phyloP scores from a whole-genome alignment of 257 asterid species.

The Nicotiana benthamiana region DNA sequence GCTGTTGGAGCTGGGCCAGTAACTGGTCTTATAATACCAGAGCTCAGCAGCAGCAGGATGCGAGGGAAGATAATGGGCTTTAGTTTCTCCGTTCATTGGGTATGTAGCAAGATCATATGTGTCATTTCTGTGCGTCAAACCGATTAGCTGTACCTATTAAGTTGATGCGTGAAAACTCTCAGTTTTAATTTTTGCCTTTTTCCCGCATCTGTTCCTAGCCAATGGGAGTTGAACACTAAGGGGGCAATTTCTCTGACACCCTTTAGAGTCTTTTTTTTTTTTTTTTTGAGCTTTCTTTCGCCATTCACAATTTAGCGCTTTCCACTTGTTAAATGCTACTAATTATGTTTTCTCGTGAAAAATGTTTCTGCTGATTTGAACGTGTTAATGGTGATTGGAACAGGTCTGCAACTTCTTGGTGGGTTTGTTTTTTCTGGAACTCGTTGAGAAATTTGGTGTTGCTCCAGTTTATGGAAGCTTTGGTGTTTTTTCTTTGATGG shows the following conservation, averaged over 20 bases:
- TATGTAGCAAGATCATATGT: slow-evolving; percentile 20
- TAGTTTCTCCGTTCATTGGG: slow-evolving; percentile 91
- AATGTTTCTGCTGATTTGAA: neutral
- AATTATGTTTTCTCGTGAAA: neutral
- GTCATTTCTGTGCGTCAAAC: neutral
- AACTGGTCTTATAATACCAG: slow-evolving; percentile 86
- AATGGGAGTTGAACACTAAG: neutral
- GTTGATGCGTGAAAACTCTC: neutral
- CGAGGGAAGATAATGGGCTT: slow-evolving; percentile 78
- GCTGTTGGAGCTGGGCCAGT: slow-evolving; percentile 86
- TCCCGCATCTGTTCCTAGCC: neutral
- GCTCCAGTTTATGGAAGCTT: slow-evolving; percentile 64
- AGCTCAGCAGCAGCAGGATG: slow-evolving; percentile 84
- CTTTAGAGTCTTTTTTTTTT: neutral
- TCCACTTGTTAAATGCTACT: neutral
- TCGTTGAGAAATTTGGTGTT: slow-evolving; percentile 59
- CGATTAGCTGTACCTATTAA: neutral
- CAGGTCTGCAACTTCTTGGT: slow-evolving; percentile 86
- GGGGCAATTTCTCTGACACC: neutral
- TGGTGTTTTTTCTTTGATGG: slow-evolving; percentile 55
- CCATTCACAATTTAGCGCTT: neutral
- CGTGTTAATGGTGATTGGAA: slow-evolving; percentile 3
- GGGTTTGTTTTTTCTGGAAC: slow-evolving; percentile 66
- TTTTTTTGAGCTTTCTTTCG: neutral
- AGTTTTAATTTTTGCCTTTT: neutral